Evolutionary conservation across 2,329 filamentous ascomycete species (phyloP).

Genomic region (Pseudocercospora fuligena): DNA sequence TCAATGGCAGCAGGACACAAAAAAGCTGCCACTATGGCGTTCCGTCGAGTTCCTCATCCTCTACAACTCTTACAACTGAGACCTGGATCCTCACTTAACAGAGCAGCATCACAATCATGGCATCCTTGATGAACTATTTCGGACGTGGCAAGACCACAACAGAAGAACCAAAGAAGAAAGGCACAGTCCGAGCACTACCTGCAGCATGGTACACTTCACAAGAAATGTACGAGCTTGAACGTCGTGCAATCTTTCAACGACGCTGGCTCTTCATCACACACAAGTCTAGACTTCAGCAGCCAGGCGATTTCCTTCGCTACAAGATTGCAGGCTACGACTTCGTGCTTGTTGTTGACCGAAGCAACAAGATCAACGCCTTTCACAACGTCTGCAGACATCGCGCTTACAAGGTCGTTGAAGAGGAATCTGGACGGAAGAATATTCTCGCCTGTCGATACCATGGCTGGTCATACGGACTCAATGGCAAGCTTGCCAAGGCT

Average conservation of each 20-base stretch:
- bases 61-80: not conserved
- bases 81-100: not conserved
- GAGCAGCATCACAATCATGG: conserved; percentile 6
- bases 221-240: conserved; percentile 52
- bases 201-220: conserved; percentile 51
- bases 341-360: conserved; percentile 29
- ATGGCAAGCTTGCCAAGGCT: conserved; percentile 63
- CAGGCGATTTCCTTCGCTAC: conserved; percentile 35
- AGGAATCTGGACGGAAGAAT: conserved; percentile 55
- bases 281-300: conserved; percentile 30
- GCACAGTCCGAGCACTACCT: conserved; percentile 43
- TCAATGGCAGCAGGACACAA: not conserved
- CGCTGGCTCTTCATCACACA: conserved; percentile 43
- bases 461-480: conserved; percentile 64
- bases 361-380: conserved; percentile 49
- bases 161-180: conserved; percentile 13
- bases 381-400: conserved; percentile 50
- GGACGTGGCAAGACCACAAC: conserved; percentile 10
- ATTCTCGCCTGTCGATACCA: conserved; percentile 65
- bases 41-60: not conserved
- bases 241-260: conserved; percentile 50
- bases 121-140: conserved; percentile 17
- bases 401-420: conserved; percentile 62
- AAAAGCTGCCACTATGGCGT: conserved; percentile 3
- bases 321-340: conserved; percentile 33